Evolutionary conservation across 2,329 filamentous ascomycete genomes (phyloP).

Genomic region (Talaromyces sp.): DNA sequence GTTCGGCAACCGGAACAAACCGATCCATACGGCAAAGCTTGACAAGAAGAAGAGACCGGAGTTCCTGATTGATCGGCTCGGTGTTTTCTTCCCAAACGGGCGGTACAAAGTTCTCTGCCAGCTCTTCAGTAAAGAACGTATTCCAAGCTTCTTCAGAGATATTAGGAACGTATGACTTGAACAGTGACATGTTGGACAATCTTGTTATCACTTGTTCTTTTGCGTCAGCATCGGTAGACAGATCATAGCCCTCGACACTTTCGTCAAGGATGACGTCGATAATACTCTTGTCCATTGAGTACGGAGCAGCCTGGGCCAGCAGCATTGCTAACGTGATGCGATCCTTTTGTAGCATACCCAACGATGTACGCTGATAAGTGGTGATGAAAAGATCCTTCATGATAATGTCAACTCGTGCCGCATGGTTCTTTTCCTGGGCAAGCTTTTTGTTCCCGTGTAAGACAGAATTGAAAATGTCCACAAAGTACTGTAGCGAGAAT

Average conservation of each 20-base stretch:
- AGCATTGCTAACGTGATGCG: slow-evolving; percentile 91
- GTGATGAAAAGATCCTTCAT: slow-evolving; percentile 87
- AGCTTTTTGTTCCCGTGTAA: slow-evolving; percentile 73
- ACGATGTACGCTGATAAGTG: slow-evolving; percentile 86
- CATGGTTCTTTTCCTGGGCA: slow-evolving; percentile 65
- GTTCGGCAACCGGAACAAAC: slow-evolving; percentile 86
- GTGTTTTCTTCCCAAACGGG: slow-evolving; percentile 63
- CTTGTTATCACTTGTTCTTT: slow-evolving; percentile 64
- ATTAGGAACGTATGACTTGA: slow-evolving; percentile 66
- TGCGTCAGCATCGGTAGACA: slow-evolving; percentile 62
- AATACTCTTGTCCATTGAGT: slow-evolving; percentile 84
- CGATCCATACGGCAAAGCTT: slow-evolving; percentile 94
- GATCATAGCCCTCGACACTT: slow-evolving; percentile 67
- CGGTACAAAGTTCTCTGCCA: slow-evolving; percentile 80
- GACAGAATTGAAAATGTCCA: slow-evolving; percentile 94
- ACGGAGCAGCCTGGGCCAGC: slow-evolving; percentile 90
- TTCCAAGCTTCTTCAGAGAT: slow-evolving; percentile 66
- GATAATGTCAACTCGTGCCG: slow-evolving; percentile 79
- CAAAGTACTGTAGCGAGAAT: slow-evolving; percentile 96
- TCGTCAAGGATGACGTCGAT: slow-evolving; percentile 83
- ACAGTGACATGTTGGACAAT: slow-evolving; percentile 62
- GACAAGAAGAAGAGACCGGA: slow-evolving; percentile 80
- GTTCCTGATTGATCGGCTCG: slow-evolving; percentile 65
- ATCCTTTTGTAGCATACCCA: slow-evolving; percentile 89
- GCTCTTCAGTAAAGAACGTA: slow-evolving; percentile 75